These are phyloP conservation scores for Aaosphaeria arxii DNA, from an alignment of 2,329 filamentous ascomycete species.

Conservation along the genomic window DNA sequence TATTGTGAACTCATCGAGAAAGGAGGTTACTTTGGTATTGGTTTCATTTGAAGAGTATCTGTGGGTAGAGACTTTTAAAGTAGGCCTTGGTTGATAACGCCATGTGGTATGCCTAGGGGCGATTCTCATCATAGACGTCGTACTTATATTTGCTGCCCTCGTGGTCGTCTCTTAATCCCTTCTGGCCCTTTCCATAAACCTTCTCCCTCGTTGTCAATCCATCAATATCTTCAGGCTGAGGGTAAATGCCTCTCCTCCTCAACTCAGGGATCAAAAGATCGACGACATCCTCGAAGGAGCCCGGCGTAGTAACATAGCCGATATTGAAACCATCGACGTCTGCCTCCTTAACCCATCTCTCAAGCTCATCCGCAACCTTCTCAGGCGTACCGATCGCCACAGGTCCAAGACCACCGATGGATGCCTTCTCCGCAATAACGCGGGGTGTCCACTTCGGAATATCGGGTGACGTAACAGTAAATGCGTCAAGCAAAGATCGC, in stretches of 20 bases:
- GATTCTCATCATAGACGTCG: conserved; percentile 57
- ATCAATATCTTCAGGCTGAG: conserved; percentile 18
- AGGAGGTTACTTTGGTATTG: no score
- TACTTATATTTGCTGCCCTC: conserved; percentile 60
- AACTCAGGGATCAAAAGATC: conserved; percentile 38
- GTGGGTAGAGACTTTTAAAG: no score
- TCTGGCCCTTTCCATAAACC: conserved; percentile 60
- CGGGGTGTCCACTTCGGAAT: conserved; percentile 26
- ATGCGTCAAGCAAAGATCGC: conserved; percentile 29
- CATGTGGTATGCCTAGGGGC: background rate
- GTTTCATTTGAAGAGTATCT: no score
- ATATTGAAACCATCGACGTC: conserved; percentile 37
- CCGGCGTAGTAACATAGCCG: conserved; percentile 44
- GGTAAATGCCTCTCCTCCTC: conserved; percentile 31
- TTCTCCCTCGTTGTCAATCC: conserved; percentile 50
- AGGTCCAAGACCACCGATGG: conserved; percentile 62
- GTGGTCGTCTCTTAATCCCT: conserved; percentile 57
- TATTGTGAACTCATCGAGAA: no score
- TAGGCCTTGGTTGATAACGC: no score
- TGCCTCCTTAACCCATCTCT: conserved; percentile 45
- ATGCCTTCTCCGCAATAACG: conserved; percentile 27
- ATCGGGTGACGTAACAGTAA: conserved; percentile 30
- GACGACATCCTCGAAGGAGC: conserved; percentile 38
- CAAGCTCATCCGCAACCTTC: conserved; percentile 46
- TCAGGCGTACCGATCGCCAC: conserved; percentile 23